Conservation (phyloP, 164 flowering plant species). For the Sextonia rubra region DNA sequence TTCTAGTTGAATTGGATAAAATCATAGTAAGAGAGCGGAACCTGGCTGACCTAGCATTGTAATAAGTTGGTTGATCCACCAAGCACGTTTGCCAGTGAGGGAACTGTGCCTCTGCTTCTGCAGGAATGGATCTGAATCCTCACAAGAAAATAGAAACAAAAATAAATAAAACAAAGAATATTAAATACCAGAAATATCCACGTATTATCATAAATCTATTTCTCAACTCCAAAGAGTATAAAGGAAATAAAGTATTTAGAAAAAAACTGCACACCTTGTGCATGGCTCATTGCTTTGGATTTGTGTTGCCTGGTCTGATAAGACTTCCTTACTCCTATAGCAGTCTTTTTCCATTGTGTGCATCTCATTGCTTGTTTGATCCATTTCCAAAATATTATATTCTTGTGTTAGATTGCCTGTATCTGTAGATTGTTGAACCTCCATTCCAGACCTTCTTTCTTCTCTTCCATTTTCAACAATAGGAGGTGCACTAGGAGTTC, state of each 20-base stretch:
- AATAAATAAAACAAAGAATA: neutral
- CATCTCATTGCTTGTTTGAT: slow-evolving; percentile 17
- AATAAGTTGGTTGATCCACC: slow-evolving; percentile 32
- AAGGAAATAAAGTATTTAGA: neutral
- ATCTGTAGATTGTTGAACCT: slow-evolving; percentile 9
- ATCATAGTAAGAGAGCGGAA: neutral
- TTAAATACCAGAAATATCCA: neutral
- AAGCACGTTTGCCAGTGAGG: slow-evolving; percentile 29
- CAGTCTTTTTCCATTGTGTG: slow-evolving; percentile 19
- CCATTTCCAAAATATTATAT: slow-evolving; percentile 6
- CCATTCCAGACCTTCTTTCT: slow-evolving; percentile 20
- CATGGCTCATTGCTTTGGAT: slow-evolving; percentile 20
- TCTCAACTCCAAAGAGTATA: neutral
- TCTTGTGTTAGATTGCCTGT: slow-evolving; percentile 5
- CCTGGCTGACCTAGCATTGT: slow-evolving; percentile 42
- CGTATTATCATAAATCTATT: neutral
- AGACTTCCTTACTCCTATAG: slow-evolving; percentile 18
- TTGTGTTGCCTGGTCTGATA: slow-evolving; percentile 19
- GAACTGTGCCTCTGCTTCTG: slow-evolving; percentile 35
- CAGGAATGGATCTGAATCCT: slow-evolving; percentile 18
- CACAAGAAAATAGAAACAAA: neutral
- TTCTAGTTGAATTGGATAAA: neutral
- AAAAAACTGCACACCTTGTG: slow-evolving; percentile 28
- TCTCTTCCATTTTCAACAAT: slow-evolving; percentile 45
- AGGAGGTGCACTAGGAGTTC: slow-evolving; percentile 93